A percentile compares a stretch with the other conserved stretches of the same genome.
These are phyloP conservation scores for Russula dissimulans DNA, from an alignment of 768 basidiomycete genomes.

Conservation along the genomic window DNA sequence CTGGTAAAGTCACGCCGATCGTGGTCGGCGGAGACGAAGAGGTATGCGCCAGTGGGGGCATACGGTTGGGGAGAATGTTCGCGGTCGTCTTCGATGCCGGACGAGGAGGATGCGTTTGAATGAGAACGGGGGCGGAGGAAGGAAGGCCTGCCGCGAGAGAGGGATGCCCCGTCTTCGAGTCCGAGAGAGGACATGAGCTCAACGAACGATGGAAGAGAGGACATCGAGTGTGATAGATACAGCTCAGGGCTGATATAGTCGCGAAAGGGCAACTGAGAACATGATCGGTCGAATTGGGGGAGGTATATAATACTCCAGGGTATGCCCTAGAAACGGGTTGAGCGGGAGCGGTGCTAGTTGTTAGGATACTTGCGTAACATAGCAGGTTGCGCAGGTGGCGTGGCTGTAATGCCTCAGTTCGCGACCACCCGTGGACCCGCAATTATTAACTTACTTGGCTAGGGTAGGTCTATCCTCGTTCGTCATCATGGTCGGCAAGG, in stretches of 20 bases:
- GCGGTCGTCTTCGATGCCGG: conserved; percentile 20
- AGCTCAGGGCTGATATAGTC: conserved; percentile 19
- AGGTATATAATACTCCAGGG: conserved; percentile 16
- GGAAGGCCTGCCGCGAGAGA: conserved; percentile 7
- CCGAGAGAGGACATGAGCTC: conserved; percentile 82
- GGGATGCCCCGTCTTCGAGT: conserved; percentile 40
- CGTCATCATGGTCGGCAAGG: conserved; percentile 21
- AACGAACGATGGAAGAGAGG: conserved; percentile 76
- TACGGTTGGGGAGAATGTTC: conserved; percentile 1
- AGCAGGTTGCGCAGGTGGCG: conserved; percentile 15
- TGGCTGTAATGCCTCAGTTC: conserved; percentile 16
- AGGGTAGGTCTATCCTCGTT: conserved; percentile 1
- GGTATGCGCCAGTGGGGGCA: conserved; percentile 12
- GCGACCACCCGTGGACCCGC: background rate
- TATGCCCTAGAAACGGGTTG: conserved; percentile 17
- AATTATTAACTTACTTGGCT: conserved; percentile 6
- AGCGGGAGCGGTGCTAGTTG: conserved; percentile 17
- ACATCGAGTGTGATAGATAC: conserved; percentile 34
- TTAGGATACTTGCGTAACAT: conserved; percentile 19
- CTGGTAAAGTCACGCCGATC: conserved; percentile 18
- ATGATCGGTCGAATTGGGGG: background rate
- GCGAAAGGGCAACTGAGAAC: conserved; percentile 15
- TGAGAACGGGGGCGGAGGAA: conserved; percentile 26
- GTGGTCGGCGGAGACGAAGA: conserved; percentile 25
- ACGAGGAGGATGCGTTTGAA: conserved; percentile 37